phyloP scores from a whole-genome alignment of 2,329 filamentous ascomycete species.

The Fusarium musae region DNA sequence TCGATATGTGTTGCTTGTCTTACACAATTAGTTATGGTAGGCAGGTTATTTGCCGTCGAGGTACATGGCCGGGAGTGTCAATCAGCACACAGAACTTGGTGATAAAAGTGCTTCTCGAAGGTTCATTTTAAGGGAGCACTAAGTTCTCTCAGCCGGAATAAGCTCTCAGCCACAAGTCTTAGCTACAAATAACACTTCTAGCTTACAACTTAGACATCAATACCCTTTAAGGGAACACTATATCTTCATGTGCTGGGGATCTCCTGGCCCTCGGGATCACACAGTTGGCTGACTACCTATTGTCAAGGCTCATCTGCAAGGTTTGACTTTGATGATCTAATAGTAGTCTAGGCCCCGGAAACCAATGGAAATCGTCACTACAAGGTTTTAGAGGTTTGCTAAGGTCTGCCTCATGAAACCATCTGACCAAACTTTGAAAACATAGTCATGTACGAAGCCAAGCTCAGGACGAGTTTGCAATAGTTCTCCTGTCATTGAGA shows the following conservation, averaged over 20 bases:
- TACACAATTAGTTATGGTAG: neutral
- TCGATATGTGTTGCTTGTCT: neutral
- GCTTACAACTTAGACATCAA: no score
- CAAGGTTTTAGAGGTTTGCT: neutral
- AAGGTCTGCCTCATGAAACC: neutral
- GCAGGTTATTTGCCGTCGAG: neutral
- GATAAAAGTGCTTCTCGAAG: neutral
- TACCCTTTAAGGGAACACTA: neutral
- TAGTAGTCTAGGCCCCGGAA: rapidly evolving
- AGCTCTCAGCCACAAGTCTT: no score
- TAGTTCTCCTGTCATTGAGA: rapidly evolving
- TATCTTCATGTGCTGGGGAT: rapidly evolving
- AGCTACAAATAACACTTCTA: no score
- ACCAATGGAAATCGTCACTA: neutral
- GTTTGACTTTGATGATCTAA: neutral
- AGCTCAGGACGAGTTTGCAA: rapidly evolving
- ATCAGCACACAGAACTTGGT: neutral
- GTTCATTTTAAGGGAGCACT: no score
- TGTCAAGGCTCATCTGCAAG: neutral
- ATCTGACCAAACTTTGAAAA: neutral
- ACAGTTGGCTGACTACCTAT: neutral
- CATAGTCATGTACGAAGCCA: rapidly evolving
- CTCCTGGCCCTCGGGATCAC: neutral
- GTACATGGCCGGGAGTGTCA: rapidly evolving
- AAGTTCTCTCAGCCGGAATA: no score